A percentile compares a stretch with the other conserved stretches of the same genome.
These are phyloP conservation scores for Aspergillus indologenus DNA, from an alignment of 495 filamentous ascomycete genomes.

Conservation along the genomic window DNA sequence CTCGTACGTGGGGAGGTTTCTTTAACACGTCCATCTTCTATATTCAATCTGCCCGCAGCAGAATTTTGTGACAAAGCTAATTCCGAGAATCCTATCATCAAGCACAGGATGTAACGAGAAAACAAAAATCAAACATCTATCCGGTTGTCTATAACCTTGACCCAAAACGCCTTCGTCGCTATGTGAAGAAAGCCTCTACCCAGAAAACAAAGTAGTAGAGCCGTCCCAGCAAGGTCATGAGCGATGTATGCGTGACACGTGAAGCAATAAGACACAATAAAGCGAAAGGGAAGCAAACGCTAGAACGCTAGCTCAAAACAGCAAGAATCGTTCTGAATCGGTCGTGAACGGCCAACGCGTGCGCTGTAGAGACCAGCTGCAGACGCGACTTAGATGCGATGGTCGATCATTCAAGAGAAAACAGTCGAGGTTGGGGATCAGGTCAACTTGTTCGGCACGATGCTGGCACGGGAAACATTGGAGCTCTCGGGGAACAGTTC, in stretches of 20 bases:
- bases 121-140: conserved; percentile 5
- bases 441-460: conserved; percentile 34
- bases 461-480: conserved; percentile 40
- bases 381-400: conserved; percentile 4
- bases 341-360: conserved; percentile 4
- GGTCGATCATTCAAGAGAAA: background rate
- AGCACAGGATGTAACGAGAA: background rate
- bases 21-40: no score
- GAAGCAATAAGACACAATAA: background rate
- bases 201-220: background rate
- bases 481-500: conserved; percentile 39
- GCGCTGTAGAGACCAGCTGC: conserved; percentile 13
- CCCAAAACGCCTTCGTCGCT: conserved; percentile 13
- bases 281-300: conserved; percentile 9
- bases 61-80: background rate
- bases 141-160: conserved; percentile 8
- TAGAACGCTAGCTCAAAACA: conserved; percentile 1
- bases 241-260: conserved; percentile 1
- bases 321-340: background rate
- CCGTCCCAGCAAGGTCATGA: conserved; percentile 3
- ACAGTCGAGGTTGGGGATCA: conserved; percentile 11
- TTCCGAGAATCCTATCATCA: background rate
- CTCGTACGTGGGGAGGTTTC: no score
- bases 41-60: background rate
- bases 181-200: conserved; percentile 3